Evolutionary conservation across 2,329 filamentous ascomycete genomes (phyloP), one percentile per base, ranked within the genome.

Genomic region (Alternaria longipes): DNA sequence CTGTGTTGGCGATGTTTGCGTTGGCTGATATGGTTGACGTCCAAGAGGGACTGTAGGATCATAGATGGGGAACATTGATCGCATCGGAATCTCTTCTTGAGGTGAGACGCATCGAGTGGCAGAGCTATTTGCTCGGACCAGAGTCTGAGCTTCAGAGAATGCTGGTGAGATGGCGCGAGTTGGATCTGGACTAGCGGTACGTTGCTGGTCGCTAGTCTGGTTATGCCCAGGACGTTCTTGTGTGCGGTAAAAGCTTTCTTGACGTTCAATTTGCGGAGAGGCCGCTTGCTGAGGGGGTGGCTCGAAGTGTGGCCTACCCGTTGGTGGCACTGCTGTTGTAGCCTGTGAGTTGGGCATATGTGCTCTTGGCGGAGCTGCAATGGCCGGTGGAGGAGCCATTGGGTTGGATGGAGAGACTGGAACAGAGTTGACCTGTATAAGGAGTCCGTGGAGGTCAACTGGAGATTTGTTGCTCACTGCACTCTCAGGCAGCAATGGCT

Each of bases 51-150:
- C 74, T 1, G 84, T 85, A 3, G 88, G 89, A 70, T 94, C 89
- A 73, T 93, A 93, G 30, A 86, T 84, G 8, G 91, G 91, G 69
- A 94, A 94, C 69, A 94, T 93, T 24, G 91, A 93, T 32, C 86
- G 85, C 69, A 91, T 84, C 0, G 84, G 80, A 6, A 80, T 63
- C 12, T 71, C 77, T 62, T 73, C 71, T 54, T 79, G 80, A 60
- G 70, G 68, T 20, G 72, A 71, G 34, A 54, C 64, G 36, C 60
- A 68, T 49, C 60, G 72, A 44, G 74, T 74, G 38, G 76, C 71
- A n/a, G 69, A 68, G 41, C 76, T 79, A 52, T 79, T 79, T 34
- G 71, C 74, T 63, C 77, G 72, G 9, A 79, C 78, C 14, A 80
- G 67, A 9, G 78, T 79, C 28, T 57, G 70, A 70, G 52, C 73